Conservation (phyloP, 345 rosid species). For the Lepidium sativum region DNA sequence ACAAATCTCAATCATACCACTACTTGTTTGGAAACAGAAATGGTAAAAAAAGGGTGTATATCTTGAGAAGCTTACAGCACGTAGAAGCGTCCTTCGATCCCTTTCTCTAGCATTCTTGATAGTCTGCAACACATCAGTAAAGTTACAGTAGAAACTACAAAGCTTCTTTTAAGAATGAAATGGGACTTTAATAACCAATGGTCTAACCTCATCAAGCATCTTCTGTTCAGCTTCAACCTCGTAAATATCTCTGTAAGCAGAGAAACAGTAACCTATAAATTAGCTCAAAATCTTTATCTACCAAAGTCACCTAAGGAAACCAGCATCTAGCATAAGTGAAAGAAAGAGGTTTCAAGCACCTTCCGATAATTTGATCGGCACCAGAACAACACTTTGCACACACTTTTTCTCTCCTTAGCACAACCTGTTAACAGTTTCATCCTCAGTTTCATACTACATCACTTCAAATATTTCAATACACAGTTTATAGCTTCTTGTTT, state of each 20-base stretch:
- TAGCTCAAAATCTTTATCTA: not conserved
- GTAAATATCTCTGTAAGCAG: conserved; percentile 42
- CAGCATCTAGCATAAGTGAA: not conserved
- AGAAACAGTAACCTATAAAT: not conserved
- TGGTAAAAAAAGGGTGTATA: not conserved
- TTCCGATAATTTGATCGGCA: conserved; percentile 51
- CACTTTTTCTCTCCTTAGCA: conserved; percentile 85
- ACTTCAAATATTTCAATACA: not conserved
- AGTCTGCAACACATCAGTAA: conserved; percentile 43
- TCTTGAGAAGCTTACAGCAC: conserved; percentile 51
- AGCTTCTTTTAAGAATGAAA: not conserved
- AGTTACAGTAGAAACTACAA: not conserved
- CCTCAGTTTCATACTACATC: not conserved
- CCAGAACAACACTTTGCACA: conserved; percentile 79
- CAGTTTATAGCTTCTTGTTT: not conserved
- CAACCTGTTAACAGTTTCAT: conserved; percentile 44
- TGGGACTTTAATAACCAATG: not conserved
- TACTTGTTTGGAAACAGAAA: not conserved
- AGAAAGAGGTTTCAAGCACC: conserved; percentile 29
- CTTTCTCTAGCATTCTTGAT: conserved; percentile 91
- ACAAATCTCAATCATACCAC: not conserved
- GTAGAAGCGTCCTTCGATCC: conserved; percentile 68
- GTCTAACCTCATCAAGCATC: conserved; percentile 63
- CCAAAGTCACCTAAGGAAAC: not conserved
- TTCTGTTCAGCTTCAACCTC: conserved; percentile 85